Conservation (phyloP, 1,284 basidiomycete genomes). For the Taiwanofungus camphoratus region DNA sequence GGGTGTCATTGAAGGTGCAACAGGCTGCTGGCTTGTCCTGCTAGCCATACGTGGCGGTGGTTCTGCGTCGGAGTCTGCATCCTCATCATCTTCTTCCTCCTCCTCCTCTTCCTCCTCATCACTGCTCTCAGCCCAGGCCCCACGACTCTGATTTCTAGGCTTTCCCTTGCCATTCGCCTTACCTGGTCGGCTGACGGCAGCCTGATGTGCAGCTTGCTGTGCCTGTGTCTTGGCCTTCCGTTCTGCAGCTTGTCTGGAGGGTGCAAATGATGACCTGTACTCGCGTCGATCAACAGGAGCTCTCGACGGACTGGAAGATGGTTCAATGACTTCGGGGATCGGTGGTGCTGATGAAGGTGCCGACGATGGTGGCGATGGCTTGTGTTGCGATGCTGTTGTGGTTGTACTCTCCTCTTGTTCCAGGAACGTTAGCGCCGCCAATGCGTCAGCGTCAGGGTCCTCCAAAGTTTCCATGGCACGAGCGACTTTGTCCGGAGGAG, state of each 20-base stretch:
- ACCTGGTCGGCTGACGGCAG: conserved; percentile 69
- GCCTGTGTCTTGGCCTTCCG: conserved; percentile 79
- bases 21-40: conserved; percentile 26
- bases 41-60: conserved; percentile 31
- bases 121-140: conserved; percentile 70
- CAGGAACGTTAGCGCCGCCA: conserved; percentile 73
- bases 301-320: conserved; percentile 27
- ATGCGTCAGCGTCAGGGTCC: conserved; percentile 58
- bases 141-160: conserved; percentile 35
- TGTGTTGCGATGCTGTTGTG: conserved; percentile 15
- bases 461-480: conserved; percentile 24
- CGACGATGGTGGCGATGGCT: conserved; percentile 12
- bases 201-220: conserved; percentile 72
- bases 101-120: conserved; percentile 77
- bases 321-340: conserved; percentile 23
- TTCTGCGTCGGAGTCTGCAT: conserved; percentile 58
- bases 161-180: conserved; percentile 57
- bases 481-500: conserved; percentile 2
- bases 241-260: conserved; percentile 74
- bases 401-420: conserved; percentile 41
- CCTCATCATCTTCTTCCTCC: conserved; percentile 72
- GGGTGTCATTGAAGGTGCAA: conserved; percentile 21
- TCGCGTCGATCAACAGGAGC: conserved; percentile 15
- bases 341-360: conserved; percentile 13
- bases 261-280: conserved; percentile 75